A percentile compares a stretch with the other conserved stretches of the same genome.
phyloP scores from a whole-genome alignment of 768 basidiomycete species.

The Coprinopsis marcescibilis region DNA sequence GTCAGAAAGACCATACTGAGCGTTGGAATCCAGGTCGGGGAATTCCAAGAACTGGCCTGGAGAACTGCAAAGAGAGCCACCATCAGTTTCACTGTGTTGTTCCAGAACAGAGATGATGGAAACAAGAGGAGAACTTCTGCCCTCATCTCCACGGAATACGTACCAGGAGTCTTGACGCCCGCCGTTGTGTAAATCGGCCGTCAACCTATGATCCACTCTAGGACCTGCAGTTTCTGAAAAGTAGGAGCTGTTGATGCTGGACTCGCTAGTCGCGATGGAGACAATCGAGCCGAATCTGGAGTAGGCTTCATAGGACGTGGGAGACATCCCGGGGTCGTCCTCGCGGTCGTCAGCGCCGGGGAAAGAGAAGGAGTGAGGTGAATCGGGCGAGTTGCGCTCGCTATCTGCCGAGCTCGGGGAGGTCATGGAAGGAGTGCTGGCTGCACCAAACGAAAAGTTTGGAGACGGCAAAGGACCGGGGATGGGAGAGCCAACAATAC shows the following conservation, averaged over 20 bases:
- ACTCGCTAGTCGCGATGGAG: conserved; percentile 56
- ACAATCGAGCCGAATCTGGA: conserved; percentile 60
- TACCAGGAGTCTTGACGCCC: conserved; percentile 12
- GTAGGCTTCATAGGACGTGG: conserved; percentile 42
- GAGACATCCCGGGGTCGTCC: conserved; percentile 49
- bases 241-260: conserved; percentile 40
- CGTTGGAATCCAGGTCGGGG: conserved; percentile 5
- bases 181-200: conserved; percentile 8
- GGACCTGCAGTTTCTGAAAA: conserved; percentile 4
- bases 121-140: background rate
- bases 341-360: conserved; percentile 34
- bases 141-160: conserved; percentile 1
- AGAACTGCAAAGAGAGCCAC: conserved; percentile 1
- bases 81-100: background rate
- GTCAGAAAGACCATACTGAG: conserved; percentile 7
- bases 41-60: conserved; percentile 11
- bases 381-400: conserved; percentile 54
- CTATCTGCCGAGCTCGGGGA: conserved; percentile 46
- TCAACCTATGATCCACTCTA: conserved; percentile 6
- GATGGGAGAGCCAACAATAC: conserved; percentile 37
- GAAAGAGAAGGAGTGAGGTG: conserved; percentile 40
- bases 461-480: conserved; percentile 58
- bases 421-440: conserved; percentile 43
- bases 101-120: background rate
- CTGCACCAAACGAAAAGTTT: conserved; percentile 59